Percentiles rank a stretch among this genome's conserved stretches.
phyloP scores from a whole-genome alignment of 1,284 basidiomycete species.

The Prillingera fragicola region DNA sequence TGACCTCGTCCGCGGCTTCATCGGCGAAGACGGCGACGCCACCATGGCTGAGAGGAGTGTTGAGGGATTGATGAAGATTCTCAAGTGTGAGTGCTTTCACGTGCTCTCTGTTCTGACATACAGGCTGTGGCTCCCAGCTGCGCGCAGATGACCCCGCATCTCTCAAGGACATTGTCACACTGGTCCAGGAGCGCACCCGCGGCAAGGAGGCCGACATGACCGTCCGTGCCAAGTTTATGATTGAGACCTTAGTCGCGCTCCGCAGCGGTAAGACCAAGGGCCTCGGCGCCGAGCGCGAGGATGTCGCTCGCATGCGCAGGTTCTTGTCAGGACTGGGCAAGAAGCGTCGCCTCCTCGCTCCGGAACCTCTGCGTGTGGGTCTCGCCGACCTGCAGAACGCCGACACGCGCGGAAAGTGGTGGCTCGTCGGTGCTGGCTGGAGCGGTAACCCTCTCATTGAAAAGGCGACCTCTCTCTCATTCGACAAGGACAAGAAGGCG shows the following conservation, averaged over 20 bases:
- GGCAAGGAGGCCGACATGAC: slow-evolving; percentile 57
- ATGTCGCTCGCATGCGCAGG: slow-evolving; percentile 69
- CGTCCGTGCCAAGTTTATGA: slow-evolving; percentile 73
- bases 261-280: slow-evolving; percentile 85
- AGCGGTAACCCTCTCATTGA: slow-evolving; percentile 81
- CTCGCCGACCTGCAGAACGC: slow-evolving; percentile 80
- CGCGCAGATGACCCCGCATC: slow-evolving; percentile 59
- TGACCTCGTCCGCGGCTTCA: slow-evolving; percentile 76
- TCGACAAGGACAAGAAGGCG: slow-evolving; percentile 4
- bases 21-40: slow-evolving; percentile 50
- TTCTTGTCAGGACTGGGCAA: slow-evolving; percentile 69
- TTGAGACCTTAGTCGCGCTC: slow-evolving; percentile 80
- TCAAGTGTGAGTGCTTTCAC: slow-evolving; percentile 60
- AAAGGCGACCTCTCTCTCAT: slow-evolving; percentile 21
- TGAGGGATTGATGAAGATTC: slow-evolving; percentile 79
- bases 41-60: slow-evolving; percentile 68
- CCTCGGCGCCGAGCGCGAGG: slow-evolving; percentile 54
- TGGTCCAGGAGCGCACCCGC: slow-evolving; percentile 68
- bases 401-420: slow-evolving; percentile 92
- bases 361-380: slow-evolving; percentile 77
- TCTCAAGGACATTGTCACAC: slow-evolving; percentile 52
- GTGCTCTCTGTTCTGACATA: not conserved
- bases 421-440: slow-evolving; percentile 97
- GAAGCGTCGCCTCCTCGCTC: slow-evolving; percentile 66
- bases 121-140: slow-evolving; percentile 79